Base-by-base conservation (phyloP, 2,329 filamentous ascomycete genomes). In the Penicillium corylophilum region DNA sequence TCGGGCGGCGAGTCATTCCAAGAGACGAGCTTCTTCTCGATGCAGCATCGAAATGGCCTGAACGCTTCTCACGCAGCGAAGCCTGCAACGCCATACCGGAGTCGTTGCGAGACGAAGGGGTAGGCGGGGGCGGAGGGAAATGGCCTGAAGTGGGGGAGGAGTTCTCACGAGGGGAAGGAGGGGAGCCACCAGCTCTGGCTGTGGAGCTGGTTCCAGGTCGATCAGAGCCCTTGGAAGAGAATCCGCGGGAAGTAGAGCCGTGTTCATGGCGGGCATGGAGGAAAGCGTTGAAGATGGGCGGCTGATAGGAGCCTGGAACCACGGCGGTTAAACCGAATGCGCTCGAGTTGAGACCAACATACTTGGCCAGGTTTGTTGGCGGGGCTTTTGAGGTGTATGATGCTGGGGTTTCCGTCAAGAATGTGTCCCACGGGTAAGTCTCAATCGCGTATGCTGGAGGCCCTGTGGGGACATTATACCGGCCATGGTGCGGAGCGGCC, bases 21-120 rank as follows among this genome's bases (percentile, higher is more conserved):
- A 96, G 95, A 1, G 92, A 95, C n/a, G 92, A 95, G 75, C 92
- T 96, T 59, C 93, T 84, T 53, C 92, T 84, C n/a, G 88, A 88
- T 59, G 78, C 73, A 50, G 87, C 84, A 64, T 94, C 89, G 61
- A 97, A 96, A 69, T 96, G 90, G 1, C 89, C 92, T 3, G 94
- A 97, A 46, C 93, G 84, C 77, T 97, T 99, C 74, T 97, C 94
- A 28, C 91, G 85, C 51, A 99, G 77, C 4, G 90, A 95, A 16
- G 89, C 85, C 56, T 92, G 87, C 50, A 96, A 77, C 31, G 90
- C 89, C 71, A 94, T 95, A 1, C 90, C 93, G 4, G 93, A 96
- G 67, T 99, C 94, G 64, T 88, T 95, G 15, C 91, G 83, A 5
- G 91, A 95, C n/a, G 89, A 83, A 0, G 89, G 87, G 3, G 89